Conservation (phyloP, 345 rosid genomes). For the Anacardium occidentale region DNA sequence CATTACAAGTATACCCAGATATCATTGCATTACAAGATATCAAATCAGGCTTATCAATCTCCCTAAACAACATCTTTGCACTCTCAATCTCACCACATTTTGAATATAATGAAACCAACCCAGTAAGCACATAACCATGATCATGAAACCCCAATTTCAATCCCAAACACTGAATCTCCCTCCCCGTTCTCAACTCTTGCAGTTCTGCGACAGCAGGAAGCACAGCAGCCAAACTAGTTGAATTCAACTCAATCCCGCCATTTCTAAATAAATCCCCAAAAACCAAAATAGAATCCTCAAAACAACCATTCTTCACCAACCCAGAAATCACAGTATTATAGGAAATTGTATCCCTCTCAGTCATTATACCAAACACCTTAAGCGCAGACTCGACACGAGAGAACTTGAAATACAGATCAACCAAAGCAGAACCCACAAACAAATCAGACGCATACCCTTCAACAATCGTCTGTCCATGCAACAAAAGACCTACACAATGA, state of each 20-base stretch:
- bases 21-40: conserved; percentile 81
- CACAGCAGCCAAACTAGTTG: conserved; percentile 51
- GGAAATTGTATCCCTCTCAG: conserved; percentile 59
- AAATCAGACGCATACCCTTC: conserved; percentile 59
- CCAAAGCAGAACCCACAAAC: conserved; percentile 58
- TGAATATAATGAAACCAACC: conserved; percentile 59
- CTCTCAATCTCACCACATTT: conserved; percentile 51
- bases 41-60: conserved; percentile 54
- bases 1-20: conserved; percentile 61
- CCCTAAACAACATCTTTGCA: conserved; percentile 45
- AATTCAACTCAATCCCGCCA: conserved; percentile 39
- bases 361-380: conserved; percentile 65
- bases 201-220: conserved; percentile 78
- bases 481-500: conserved; percentile 38
- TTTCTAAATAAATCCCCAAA: conserved; percentile 49
- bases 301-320: conserved; percentile 44
- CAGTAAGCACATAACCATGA: conserved; percentile 58
- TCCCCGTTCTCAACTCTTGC: conserved; percentile 55
- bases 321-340: conserved; percentile 71
- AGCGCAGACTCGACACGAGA: conserved; percentile 33
- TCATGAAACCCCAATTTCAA: conserved; percentile 50
- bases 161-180: conserved; percentile 58
- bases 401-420: conserved; percentile 53
- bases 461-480: conserved; percentile 52
- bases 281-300: conserved; percentile 44